Evolutionary conservation across 2,329 filamentous ascomycete species (phyloP).

Genomic region (Sarocladium brachiariae): DNA sequence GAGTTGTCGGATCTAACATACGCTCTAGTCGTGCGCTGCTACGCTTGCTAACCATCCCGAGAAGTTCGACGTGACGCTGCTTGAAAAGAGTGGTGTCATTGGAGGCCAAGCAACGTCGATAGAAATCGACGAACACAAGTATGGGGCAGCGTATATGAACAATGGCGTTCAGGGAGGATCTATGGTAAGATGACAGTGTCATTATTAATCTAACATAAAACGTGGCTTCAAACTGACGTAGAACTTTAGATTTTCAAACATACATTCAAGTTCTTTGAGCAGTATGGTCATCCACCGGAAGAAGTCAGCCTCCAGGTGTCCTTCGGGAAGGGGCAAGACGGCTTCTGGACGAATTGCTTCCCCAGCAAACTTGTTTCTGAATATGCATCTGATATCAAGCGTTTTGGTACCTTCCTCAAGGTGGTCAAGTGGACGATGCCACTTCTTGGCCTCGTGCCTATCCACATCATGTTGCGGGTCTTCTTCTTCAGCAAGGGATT

Average conservation of each 20-base stretch:
- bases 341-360: slow-evolving; percentile 62
- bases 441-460: slow-evolving; percentile 52
- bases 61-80: slow-evolving; percentile 57
- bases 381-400: slow-evolving; percentile 48
- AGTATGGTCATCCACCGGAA: slow-evolving; percentile 48
- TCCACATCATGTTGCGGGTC: slow-evolving; percentile 58
- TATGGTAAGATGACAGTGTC: slow-evolving; percentile 14
- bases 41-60: slow-evolving; percentile 60
- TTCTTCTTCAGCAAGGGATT: slow-evolving; percentile 66
- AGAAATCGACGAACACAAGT: slow-evolving; percentile 46
- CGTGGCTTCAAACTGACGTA: too few species aligned
- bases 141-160: slow-evolving; percentile 55
- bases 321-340: slow-evolving; percentile 51
- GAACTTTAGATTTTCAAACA: slow-evolving; percentile 66
- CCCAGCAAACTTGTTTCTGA: slow-evolving; percentile 50
- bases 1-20: background rate
- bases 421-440: slow-evolving; percentile 54
- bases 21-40: slow-evolving; percentile 52
- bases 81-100: slow-evolving; percentile 52
- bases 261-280: slow-evolving; percentile 57
- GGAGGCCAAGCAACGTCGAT: slow-evolving; percentile 57
- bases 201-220: too few species aligned
- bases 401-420: slow-evolving; percentile 49
- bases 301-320: slow-evolving; percentile 56
- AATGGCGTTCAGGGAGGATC: slow-evolving; percentile 57